Percentiles rank a stretch among this genome's conserved stretches.
These are phyloP conservation scores for Cordyceps tenuipes DNA, from an alignment of 2,329 filamentous ascomycete genomes.

Conservation along the genomic window DNA sequence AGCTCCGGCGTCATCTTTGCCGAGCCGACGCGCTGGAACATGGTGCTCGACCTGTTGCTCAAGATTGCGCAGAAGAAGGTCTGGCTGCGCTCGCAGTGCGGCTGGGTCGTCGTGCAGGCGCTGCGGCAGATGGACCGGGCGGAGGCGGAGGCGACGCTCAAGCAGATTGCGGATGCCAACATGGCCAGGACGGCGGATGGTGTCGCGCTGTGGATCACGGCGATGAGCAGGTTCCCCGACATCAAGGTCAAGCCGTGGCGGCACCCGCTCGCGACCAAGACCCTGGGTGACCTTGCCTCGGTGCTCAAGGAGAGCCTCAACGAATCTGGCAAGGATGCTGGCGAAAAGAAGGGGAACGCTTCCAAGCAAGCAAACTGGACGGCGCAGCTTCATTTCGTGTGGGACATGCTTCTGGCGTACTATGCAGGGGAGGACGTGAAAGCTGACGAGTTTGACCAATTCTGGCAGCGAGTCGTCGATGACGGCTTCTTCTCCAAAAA, in stretches of 20 bases:
- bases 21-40: constrained; percentile 51
- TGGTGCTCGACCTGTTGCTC: constrained; percentile 64
- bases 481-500: constrained; percentile 75
- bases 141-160: constrained; percentile 53
- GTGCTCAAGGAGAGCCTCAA: constrained; percentile 70
- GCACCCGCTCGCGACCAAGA: constrained; percentile 63
- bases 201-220: constrained; percentile 76
- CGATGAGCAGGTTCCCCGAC: constrained; percentile 54
- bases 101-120: constrained; percentile 69
- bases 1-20: constrained; percentile 65
- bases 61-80: constrained; percentile 71
- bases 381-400: constrained; percentile 77
- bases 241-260: constrained; percentile 65
- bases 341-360: constrained; percentile 28
- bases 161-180: constrained; percentile 53
- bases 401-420: constrained; percentile 65
- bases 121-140: constrained; percentile 53
- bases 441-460: constrained; percentile 55
- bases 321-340: constrained; percentile 39
- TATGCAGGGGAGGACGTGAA: constrained; percentile 33
- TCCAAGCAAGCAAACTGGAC: constrained; percentile 66
- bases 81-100: constrained; percentile 85
- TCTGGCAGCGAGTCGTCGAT: constrained; percentile 83
- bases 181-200: constrained; percentile 79
- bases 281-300: constrained; percentile 60